These are phyloP conservation scores for Aspergillus pseudonomiae DNA, from an alignment of 2,329 filamentous ascomycete species.

Conservation along the genomic window DNA sequence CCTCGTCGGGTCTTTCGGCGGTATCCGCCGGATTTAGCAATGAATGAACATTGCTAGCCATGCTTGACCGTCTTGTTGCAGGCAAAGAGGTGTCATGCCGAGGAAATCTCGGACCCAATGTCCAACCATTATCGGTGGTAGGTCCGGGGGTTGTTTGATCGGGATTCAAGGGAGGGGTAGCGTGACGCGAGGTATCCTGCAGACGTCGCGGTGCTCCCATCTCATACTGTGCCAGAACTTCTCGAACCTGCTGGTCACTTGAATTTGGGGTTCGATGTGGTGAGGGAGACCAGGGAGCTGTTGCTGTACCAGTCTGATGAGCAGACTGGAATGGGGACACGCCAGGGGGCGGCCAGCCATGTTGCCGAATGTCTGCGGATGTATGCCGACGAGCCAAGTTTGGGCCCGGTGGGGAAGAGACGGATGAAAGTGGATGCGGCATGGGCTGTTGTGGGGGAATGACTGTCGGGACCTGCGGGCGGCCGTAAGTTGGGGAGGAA, in stretches of 20 bases:
- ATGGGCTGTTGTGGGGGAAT: slow-evolving; percentile 71
- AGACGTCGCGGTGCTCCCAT: slow-evolving; percentile 58
- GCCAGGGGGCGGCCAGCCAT: slow-evolving; percentile 67
- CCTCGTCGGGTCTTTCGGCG: slow-evolving; percentile 66
- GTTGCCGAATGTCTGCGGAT: slow-evolving; percentile 89
- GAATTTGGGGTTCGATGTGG: slow-evolving; percentile 56
- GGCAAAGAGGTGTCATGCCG: slow-evolving; percentile 51
- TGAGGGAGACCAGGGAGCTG: slow-evolving; percentile 68
- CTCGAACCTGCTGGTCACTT: slow-evolving; percentile 65
- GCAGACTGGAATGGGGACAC: slow-evolving; percentile 70
- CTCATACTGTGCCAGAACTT: slow-evolving; percentile 67
- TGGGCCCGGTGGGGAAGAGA: slow-evolving; percentile 59
- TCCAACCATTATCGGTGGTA: slow-evolving; percentile 60
- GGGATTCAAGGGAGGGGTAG: slow-evolving; percentile 55
- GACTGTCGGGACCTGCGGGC: slow-evolving; percentile 67
- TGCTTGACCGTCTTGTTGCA: slow-evolving; percentile 68
- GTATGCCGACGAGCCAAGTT: slow-evolving; percentile 85
- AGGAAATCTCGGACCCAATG: slow-evolving; percentile 48
- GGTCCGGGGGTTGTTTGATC: slow-evolving; percentile 54
- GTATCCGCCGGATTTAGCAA: slow-evolving; percentile 71
- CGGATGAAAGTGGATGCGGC: slow-evolving; percentile 62
- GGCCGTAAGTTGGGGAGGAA: slow-evolving; percentile 73
- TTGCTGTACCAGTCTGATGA: slow-evolving; percentile 63
- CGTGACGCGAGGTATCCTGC: slow-evolving; percentile 52
- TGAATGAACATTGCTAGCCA: slow-evolving; percentile 71